Percentiles rank a stretch among this genome's conserved stretches.
These are phyloP conservation scores for Sparassis latifolia DNA, from an alignment of 1,284 basidiomycete genomes.

Conservation along the genomic window DNA sequence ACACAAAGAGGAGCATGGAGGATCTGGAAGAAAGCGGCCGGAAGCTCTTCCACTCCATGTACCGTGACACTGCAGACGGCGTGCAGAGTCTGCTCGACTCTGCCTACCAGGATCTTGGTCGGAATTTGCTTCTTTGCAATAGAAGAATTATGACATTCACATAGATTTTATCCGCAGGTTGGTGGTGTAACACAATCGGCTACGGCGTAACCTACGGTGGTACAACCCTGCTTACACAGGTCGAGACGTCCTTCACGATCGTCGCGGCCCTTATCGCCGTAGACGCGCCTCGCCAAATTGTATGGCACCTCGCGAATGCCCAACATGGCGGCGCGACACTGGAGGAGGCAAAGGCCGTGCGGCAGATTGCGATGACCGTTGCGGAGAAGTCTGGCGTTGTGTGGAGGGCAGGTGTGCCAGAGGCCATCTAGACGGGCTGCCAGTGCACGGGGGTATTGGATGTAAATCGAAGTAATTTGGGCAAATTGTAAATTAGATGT, in stretches of 20 bases:
- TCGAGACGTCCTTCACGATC: conserved; percentile 43
- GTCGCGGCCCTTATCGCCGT: conserved; percentile 43
- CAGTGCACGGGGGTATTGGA: too few relatives aligned
- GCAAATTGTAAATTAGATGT: too few relatives aligned
- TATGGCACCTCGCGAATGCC: conserved; percentile 47
- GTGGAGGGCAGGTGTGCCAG: conserved; percentile 40
- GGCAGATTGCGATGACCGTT: conserved; percentile 27
- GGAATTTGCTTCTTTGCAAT: conserved; percentile 1
- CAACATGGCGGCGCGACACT: conserved; percentile 27
- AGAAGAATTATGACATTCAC: too few relatives aligned
- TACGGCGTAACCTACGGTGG: conserved; percentile 45
- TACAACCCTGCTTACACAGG: conserved; percentile 31
- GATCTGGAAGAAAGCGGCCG: conserved; percentile 37
- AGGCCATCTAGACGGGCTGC: conserved; percentile 10
- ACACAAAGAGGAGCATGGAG: conserved; percentile 30
- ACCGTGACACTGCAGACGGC: conserved; percentile 40
- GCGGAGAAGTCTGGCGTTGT: conserved; percentile 29
- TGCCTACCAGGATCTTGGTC: conserved; percentile 56
- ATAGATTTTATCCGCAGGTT: conserved; percentile 27
- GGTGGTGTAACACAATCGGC: conserved; percentile 44
- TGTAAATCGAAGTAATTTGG: too few relatives aligned
- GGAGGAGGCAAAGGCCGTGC: conserved; percentile 25
- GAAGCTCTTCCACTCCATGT: conserved; percentile 37
- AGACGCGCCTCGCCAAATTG: conserved; percentile 46
- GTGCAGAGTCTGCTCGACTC: conserved; percentile 36